Evolutionary conservation across 139 green algal species (phyloP).

Genomic region (Tetraselmis striata): DNA sequence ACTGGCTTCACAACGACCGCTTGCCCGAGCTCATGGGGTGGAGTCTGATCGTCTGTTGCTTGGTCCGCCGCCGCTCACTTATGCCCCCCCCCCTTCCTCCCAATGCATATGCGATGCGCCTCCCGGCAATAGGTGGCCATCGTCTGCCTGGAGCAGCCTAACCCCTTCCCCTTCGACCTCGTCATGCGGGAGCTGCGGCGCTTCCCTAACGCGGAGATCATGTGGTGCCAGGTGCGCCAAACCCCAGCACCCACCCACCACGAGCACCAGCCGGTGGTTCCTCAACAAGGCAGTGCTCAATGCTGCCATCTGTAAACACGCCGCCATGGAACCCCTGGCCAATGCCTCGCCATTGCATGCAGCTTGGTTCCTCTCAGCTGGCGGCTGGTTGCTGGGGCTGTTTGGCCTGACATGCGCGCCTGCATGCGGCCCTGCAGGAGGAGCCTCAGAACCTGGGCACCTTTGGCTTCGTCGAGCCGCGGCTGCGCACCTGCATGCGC

Average conservation of each 20-base stretch:
- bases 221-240: slow-evolving; percentile 9
- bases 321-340: no score
- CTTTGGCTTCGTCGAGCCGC: slow-evolving; percentile 69
- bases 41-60: no score
- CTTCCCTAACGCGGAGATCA: slow-evolving; percentile 82
- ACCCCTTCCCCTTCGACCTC: slow-evolving; percentile 96
- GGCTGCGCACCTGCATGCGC: slow-evolving; percentile 21
- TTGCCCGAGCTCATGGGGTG: no score
- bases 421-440: slow-evolving; percentile 58
- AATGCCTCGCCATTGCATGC: no score
- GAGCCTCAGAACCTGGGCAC: slow-evolving; percentile 98
- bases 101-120: no score
- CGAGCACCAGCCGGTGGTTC: neutral
- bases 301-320: no score
- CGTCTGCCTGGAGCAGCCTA: slow-evolving; percentile 78
- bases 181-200: slow-evolving; percentile 83
- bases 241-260: neutral
- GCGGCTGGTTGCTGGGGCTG: no score
- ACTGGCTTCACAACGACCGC: no score
- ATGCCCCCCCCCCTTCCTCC: no score
- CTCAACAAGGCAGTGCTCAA: neutral
- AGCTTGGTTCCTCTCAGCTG: no score
- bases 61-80: no score
- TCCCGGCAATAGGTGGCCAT: slow-evolving; percentile 75
- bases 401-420: neutral